These are phyloP conservation scores for Cystobasidium tubakii DNA, from an alignment of 768 basidiomycete genomes.

Conservation along the genomic window DNA sequence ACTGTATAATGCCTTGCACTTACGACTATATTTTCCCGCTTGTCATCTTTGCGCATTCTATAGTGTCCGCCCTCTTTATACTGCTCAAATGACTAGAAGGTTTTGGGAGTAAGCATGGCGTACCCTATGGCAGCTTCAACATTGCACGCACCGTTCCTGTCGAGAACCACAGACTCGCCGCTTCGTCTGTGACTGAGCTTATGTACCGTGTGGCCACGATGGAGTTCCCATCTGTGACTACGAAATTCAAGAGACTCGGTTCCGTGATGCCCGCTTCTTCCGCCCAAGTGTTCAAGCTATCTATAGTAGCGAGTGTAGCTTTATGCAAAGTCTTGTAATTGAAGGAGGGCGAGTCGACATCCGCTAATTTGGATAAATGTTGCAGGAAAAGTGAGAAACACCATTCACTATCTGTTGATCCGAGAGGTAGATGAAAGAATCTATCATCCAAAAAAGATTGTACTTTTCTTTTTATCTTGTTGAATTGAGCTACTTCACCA, in stretches of 20 bases:
- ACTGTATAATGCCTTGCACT: constrained; percentile 53
- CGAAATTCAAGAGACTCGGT: constrained; percentile 66
- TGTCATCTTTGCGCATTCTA: constrained; percentile 85
- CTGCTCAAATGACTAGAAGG: constrained; percentile 51
- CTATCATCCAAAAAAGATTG: constrained; percentile 72
- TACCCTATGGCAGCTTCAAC: too few species aligned
- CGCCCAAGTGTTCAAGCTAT: constrained; percentile 66
- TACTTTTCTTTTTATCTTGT: constrained; percentile 68
- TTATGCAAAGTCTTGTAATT: constrained; percentile 64
- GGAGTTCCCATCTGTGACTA: constrained; percentile 88
- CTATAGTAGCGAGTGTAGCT: constrained; percentile 84
- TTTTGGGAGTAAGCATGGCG: too few species aligned
- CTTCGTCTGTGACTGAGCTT: constrained; percentile 81
- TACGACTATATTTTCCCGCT: constrained; percentile 82
- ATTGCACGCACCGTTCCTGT: constrained; percentile 23
- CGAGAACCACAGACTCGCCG: constrained; percentile 63
- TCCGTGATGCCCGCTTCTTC: constrained; percentile 68
- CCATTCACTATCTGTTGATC: constrained; percentile 98
- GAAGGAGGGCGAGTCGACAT: constrained; percentile 65
- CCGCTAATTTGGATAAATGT: constrained; percentile 30
- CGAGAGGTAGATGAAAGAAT: constrained; percentile 77
- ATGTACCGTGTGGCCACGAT: constrained; percentile 94
- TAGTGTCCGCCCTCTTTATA: constrained; percentile 96
- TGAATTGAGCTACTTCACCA: constrained; percentile 68
- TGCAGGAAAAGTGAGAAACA: constrained; percentile 61